Percentiles rank a stretch among this genome's conserved stretches.
Evolutionary conservation across 768 basidiomycete species (phyloP).

Genomic region (Boletellus emodensis): DNA sequence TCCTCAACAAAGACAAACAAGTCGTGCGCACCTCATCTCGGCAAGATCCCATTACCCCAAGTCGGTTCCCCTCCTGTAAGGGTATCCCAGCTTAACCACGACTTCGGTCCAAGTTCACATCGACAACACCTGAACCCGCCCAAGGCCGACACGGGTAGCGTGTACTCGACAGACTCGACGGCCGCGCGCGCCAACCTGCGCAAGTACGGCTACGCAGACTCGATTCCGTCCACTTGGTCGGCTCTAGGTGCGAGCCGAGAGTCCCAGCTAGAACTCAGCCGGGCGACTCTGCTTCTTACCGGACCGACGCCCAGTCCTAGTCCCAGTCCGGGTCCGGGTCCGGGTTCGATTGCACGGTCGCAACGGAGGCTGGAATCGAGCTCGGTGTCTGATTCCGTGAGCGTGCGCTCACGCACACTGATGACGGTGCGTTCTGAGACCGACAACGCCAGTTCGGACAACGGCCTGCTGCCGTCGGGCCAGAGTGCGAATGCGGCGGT

Average conservation of each 20-base stretch:
- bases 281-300: slow-evolving; percentile 1
- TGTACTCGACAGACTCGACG: slow-evolving; percentile 25
- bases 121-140: slow-evolving; percentile 1
- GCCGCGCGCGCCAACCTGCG: slow-evolving; percentile 20
- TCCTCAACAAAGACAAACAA: background rate
- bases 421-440: slow-evolving; percentile 1
- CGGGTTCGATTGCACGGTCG: slow-evolving; percentile 6
- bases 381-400: slow-evolving; percentile 2
- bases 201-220: slow-evolving; percentile 22
- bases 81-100: slow-evolving; percentile 6
- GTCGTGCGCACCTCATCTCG: background rate
- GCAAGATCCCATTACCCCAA: background rate
- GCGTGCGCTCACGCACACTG: slow-evolving; percentile 1
- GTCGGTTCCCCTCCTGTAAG: background rate
- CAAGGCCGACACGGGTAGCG: slow-evolving; percentile 16
- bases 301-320: background rate
- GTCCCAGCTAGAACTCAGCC: slow-evolving; percentile 16
- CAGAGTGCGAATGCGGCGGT: background rate
- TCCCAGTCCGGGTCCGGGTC: background rate
- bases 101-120: background rate
- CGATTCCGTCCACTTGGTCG: slow-evolving; percentile 24
- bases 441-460: background rate
- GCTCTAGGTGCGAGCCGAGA: slow-evolving; percentile 10
- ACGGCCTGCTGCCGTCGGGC: background rate
- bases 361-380: slow-evolving; percentile 4